These are phyloP conservation scores for Chaetomium globosum DNA, from an alignment of 2,329 filamentous ascomycete species.

Conservation along the genomic window DNA sequence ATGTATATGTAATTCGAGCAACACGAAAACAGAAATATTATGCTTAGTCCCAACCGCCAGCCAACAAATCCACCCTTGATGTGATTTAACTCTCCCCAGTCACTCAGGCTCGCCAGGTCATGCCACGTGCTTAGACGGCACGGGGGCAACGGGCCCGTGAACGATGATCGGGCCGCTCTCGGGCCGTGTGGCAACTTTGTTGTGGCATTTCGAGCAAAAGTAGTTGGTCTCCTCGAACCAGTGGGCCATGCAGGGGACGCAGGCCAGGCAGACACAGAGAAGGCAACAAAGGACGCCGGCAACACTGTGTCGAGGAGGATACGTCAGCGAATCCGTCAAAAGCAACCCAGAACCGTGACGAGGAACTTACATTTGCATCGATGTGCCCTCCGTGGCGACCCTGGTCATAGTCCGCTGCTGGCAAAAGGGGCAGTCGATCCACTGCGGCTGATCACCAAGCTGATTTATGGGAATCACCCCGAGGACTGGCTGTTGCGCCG, in stretches of 20 bases:
- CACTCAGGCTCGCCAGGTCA: not conserved
- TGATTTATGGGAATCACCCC: conserved; percentile 35
- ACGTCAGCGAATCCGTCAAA: not conserved
- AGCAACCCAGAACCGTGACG: not conserved
- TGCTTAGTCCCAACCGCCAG: not conserved
- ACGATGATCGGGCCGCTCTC: conserved; percentile 35
- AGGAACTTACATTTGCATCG: conserved; percentile 38
- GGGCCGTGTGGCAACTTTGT: conserved; percentile 37
- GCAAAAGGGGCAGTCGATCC: conserved; percentile 42
- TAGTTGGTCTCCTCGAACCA: conserved; percentile 43
- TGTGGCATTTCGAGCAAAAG: conserved; percentile 40
- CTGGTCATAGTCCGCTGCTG: conserved; percentile 35
- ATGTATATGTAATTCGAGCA: not conserved
- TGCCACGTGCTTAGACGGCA: conserved; percentile 11
- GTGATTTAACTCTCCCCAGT: not conserved
- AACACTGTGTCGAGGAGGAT: conserved; percentile 30
- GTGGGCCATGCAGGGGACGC: conserved; percentile 40
- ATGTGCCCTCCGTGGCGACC: conserved; percentile 35
- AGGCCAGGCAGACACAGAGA: conserved; percentile 41
- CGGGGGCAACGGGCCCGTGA: conserved; percentile 28
- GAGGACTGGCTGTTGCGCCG: conserved; percentile 8
- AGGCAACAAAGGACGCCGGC: conserved; percentile 40
- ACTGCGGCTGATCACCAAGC: conserved; percentile 37
- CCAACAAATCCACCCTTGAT: not conserved
- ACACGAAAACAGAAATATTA: not conserved